These are phyloP conservation scores for Solanum lycopersicoides DNA, from an alignment of 257 asterid species.

Conservation along the genomic window DNA sequence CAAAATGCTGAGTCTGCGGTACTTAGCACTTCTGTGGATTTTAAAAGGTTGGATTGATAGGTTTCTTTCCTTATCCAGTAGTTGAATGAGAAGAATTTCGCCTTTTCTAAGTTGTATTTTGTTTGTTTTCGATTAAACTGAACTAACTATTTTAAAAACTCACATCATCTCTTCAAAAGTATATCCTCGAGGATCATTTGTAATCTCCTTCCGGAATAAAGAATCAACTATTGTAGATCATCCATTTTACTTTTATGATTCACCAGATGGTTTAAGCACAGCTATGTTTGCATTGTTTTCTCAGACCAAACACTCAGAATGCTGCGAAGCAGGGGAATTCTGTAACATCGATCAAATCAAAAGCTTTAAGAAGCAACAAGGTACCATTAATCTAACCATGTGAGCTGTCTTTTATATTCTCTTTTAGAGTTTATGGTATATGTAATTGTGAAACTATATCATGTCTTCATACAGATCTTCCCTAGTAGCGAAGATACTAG, in stretches of 20 bases:
- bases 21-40: conserved; percentile 9
- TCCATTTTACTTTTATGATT: neutral
- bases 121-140: neutral
- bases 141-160: neutral
- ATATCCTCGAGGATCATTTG: neutral
- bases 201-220: neutral
- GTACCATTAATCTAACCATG: conserved; percentile 1
- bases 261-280: neutral
- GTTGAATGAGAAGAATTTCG: neutral
- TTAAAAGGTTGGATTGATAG: conserved; percentile 20
- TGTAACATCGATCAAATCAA: conserved; percentile 7
- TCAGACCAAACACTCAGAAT: conserved; percentile 15
- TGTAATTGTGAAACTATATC: neutral
- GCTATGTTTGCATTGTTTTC: neutral
- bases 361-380: conserved; percentile 8
- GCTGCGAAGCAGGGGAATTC: conserved; percentile 13
- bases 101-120: neutral
- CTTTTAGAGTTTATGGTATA: neutral
- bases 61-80: neutral
- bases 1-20: neutral
- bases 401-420: neutral
- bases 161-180: neutral
- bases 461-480: conserved; percentile 14
- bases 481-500: conserved; percentile 13
- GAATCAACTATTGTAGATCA: neutral